Evolutionary conservation across 495 filamentous ascomycete genomes (phyloP).

Genomic region (Neurospora africana): DNA sequence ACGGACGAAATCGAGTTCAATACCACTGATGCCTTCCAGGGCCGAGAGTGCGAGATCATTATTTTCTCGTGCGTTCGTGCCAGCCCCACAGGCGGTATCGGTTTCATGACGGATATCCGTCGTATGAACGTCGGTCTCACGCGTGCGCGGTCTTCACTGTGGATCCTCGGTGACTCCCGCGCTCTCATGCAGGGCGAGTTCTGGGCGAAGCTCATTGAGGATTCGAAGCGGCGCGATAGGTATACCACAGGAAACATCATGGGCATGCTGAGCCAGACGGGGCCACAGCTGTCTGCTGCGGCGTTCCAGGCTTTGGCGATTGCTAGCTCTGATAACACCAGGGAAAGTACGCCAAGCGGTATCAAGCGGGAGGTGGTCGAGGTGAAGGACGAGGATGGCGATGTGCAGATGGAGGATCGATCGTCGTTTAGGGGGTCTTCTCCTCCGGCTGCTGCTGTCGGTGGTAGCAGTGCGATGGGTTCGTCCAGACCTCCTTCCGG

Average conservation of each 20-base stretch:
- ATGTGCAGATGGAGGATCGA: constrained; percentile 21
- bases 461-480: neutral
- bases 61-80: constrained; percentile 98
- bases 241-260: constrained; percentile 63
- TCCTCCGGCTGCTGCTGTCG: neutral
- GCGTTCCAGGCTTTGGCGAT: constrained; percentile 6
- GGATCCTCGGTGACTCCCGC: constrained; percentile 86
- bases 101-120: constrained; percentile 94
- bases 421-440: neutral
- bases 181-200: constrained; percentile 78
- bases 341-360: neutral
- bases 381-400: constrained; percentile 2
- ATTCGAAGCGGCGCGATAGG: constrained; percentile 61
- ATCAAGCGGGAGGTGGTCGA: neutral
- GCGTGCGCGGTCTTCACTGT: constrained; percentile 87
- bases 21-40: constrained; percentile 96
- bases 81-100: constrained; percentile 77
- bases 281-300: constrained; percentile 9
- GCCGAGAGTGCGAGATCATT: constrained; percentile 91
- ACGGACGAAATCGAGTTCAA: constrained; percentile 84
- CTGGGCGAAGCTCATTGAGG: constrained; percentile 74
- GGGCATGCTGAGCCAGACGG: constrained; percentile 29
- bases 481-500: neutral
- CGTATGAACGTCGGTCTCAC: constrained; percentile 99
- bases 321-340: neutral